These are phyloP conservation scores for Populus ilicifolia DNA, from an alignment of 345 rosid genomes.

Conservation along the genomic window DNA sequence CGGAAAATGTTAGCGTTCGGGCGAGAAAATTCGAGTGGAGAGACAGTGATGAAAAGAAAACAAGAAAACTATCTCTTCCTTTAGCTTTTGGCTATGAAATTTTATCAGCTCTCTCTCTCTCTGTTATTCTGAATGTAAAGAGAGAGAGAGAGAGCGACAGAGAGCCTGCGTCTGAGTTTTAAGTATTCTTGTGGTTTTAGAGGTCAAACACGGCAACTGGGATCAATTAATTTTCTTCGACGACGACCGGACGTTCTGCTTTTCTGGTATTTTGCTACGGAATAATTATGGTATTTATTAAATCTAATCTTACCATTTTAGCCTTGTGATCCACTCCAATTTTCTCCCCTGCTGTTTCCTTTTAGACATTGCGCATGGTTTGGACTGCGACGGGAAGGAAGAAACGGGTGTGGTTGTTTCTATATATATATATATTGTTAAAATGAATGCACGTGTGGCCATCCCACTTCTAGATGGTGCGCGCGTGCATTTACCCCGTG, in stretches of 20 bases:
- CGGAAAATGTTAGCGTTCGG: constrained; percentile 26
- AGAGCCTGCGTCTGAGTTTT: not conserved
- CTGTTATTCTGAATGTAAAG: not conserved
- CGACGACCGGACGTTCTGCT: not conserved
- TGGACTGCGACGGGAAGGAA: not conserved
- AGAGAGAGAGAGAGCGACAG: not conserved
- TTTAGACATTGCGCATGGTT: no score
- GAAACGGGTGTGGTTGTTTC: not conserved
- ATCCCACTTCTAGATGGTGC: not conserved
- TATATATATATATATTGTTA: not conserved
- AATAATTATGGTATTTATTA: not conserved
- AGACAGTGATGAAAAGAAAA: no score
- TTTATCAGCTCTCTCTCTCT: not conserved
- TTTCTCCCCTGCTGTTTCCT: not conserved
- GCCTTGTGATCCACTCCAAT: not conserved
- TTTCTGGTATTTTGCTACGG: not conserved
- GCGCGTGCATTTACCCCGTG: not conserved
- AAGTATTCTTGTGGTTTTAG: not conserved
- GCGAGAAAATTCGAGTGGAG: not conserved
- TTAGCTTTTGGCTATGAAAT: not conserved
- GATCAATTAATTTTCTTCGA: constrained; percentile 15
- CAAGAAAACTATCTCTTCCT: not conserved
- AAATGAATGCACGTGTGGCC: constrained; percentile 13
- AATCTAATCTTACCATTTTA: not conserved
- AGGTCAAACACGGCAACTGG: constrained; percentile 64